Percentiles rank a stretch among this genome's conserved stretches.
Evolutionary conservation across 257 asterid genomes (phyloP).

Genomic region (Solanum corneliomulleri): DNA sequence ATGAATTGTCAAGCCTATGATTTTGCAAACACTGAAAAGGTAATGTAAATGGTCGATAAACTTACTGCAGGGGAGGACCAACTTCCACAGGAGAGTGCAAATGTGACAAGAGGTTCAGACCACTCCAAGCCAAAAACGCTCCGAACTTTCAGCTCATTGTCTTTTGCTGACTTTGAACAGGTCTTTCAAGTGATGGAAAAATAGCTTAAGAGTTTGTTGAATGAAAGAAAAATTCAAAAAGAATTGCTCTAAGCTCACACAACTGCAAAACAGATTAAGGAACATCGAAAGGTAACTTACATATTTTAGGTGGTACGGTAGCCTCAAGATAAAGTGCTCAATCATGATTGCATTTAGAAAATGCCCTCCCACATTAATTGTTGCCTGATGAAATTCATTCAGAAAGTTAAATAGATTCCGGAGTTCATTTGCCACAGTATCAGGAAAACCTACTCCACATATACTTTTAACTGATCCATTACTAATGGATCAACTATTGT

Average conservation of each 20-base stretch:
- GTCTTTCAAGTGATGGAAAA: conserved; percentile 25
- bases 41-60: background rate
- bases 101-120: conserved; percentile 86
- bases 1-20: background rate
- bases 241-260: background rate
- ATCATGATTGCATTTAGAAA: conserved; percentile 55
- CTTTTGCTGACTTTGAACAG: conserved; percentile 43
- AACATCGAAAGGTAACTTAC: conserved; percentile 24
- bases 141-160: conserved; percentile 38
- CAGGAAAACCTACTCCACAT: background rate
- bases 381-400: conserved; percentile 39
- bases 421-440: background rate
- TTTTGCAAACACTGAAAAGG: background rate
- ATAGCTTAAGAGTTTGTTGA: background rate
- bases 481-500: background rate
- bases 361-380: conserved; percentile 62
- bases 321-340: conserved; percentile 81
- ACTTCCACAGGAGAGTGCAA: conserved; percentile 84
- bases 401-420: background rate
- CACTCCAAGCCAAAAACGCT: conserved; percentile 59
- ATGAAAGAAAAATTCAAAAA: background rate
- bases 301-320: conserved; percentile 67
- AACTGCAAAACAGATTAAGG: background rate
- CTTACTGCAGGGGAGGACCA: conserved; percentile 97
- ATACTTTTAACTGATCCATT: background rate